A percentile compares a stretch with the other conserved stretches of the same genome.
phyloP scores from a whole-genome alignment of 805 yeast genomes.

The Candida saitoana region DNA sequence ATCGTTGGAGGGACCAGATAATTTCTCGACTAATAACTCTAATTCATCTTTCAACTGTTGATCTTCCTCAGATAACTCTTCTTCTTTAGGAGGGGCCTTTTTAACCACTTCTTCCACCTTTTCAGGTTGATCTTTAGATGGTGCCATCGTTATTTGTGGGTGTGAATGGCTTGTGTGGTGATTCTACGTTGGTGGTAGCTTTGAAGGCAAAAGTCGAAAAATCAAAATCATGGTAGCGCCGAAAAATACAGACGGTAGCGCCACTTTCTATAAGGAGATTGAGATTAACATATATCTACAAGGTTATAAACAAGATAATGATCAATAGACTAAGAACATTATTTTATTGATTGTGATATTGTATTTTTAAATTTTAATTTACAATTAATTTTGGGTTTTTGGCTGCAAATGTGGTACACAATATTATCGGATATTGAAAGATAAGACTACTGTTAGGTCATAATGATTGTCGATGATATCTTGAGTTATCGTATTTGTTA shows the following conservation, averaged over 20 bases:
- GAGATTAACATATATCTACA: too few relatives aligned
- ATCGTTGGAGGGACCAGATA: constrained; percentile 52
- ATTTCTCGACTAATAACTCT: constrained; percentile 79
- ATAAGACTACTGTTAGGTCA: too few relatives aligned
- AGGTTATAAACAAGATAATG: too few relatives aligned
- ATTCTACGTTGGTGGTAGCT: not conserved
- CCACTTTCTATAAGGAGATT: too few relatives aligned
- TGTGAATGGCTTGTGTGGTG: not conserved
- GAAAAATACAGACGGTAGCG: too few relatives aligned
- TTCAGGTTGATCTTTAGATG: constrained; percentile 24
- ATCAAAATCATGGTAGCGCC: not conserved
- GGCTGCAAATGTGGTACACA: not conserved
- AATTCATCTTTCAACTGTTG: constrained; percentile 80
- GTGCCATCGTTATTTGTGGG: constrained; percentile 26
- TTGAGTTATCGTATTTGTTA: too few relatives aligned
- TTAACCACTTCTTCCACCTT: constrained; percentile 18
- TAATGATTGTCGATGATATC: too few relatives aligned
- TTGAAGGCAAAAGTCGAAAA: not conserved
- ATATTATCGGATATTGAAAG: too few relatives aligned
- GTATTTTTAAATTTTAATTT: too few relatives aligned
- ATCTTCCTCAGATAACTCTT: constrained; percentile 92
- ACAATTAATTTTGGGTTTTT: too few relatives aligned
- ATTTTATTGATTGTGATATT: too few relatives aligned
- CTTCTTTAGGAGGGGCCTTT: constrained; percentile 45
- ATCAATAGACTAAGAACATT: too few relatives aligned